Base-by-base conservation (phyloP, 768 basidiomycete genomes). In the Mycena kentingensis region DNA sequence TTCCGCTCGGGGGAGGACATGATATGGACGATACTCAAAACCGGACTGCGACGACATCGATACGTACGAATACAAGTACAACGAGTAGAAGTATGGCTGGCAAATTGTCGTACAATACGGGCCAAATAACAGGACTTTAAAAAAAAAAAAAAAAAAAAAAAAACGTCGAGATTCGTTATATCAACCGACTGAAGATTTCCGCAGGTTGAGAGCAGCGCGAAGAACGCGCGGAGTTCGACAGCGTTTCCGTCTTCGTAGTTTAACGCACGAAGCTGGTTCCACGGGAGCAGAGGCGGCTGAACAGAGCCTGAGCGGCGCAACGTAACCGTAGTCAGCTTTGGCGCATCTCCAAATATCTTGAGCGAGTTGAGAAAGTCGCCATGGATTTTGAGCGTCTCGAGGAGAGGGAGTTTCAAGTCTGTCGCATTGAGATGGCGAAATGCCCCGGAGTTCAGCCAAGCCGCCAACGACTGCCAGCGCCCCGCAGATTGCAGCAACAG, bases 271-370 rank as follows among this genome's bases (percentile, higher is more conserved):
- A 53, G 36, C 31, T 53, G 45, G 2, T 21, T 32, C 52, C 52
- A 53, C 13, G 52, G 52, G 8, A 53, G 38, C n/a, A 2, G 13
- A 2, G 46, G 52, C 15, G 52, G 52, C 10, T 35, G 2, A 2
- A 19, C 11, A 7, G 45, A 37, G 1, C 45, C 46, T 1, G 37
- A 47, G 3, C 38, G 10, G 7, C 46, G 36, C 21, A 53, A 38
- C n/a, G 38, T 53, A 13, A 48, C 45, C 22, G 24, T 27, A 4
- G 13, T 5, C 5, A 53, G 32, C 34, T 26, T 27, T 18, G 52
- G 52, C 16, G 46, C 52, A 16, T 25, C 38, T 25, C 34, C 46
- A 37, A 53, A 53, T 16, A 48, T 42, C 12, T 38, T 11, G 21
- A 53, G 37, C 24, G 39, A 28, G 22, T 32, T 13, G 13, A 48